Base-by-base conservation (phyloP, 176 grass and related monocot species). In the Urochloa ruziziensis region DNA sequence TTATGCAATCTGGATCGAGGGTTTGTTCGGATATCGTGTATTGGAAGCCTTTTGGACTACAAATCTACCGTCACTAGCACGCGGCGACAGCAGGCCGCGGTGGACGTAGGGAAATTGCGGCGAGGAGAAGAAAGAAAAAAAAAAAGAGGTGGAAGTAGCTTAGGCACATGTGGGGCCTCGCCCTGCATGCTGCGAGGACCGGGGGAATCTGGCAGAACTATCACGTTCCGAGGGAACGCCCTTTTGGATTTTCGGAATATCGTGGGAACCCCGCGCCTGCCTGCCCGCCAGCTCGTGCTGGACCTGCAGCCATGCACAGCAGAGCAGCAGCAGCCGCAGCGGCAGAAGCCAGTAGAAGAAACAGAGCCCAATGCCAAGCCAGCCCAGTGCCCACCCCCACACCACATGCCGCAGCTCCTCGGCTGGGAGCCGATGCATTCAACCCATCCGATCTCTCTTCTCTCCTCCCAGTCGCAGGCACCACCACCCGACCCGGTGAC, bases 171-270 rank as follows among this genome's bases (percentile, higher is more conserved):
- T 61, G 80, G 89, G 80, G 6, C 18, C 52, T 1, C 0, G 7
- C n/a, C 74, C 65, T 49, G 88, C 49, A 61, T 74, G 84, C 65
- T 28, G 84, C 79, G 88, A n/a, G n/a, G 80, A 62, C 88, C 67
- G 63, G 63, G 42, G 89, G 89, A 94, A 91, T 94, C 92, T 94
- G 83, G 86, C 82, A 89, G 83, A 89, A 91, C 75, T 63, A 86
- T 89, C 89, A 89, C 86, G 89, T 89, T 91, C 89, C 74, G 67
- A 86, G 74, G 82, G 82, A 46, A 93, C 75, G 68, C 74, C 18
- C 86, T 28, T 80, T 83, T 62, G 42, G 73, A 34, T 86, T 83
- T 42, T 74, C 19, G 51, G 80, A 67, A 74, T 80, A 80, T 90
- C 48, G 88, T 86, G 79, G 67, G 84, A 83, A 51, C 79, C 66